Conservation (phyloP, 108 stramenopile species). For the Mediolabrus comicus region DNA sequence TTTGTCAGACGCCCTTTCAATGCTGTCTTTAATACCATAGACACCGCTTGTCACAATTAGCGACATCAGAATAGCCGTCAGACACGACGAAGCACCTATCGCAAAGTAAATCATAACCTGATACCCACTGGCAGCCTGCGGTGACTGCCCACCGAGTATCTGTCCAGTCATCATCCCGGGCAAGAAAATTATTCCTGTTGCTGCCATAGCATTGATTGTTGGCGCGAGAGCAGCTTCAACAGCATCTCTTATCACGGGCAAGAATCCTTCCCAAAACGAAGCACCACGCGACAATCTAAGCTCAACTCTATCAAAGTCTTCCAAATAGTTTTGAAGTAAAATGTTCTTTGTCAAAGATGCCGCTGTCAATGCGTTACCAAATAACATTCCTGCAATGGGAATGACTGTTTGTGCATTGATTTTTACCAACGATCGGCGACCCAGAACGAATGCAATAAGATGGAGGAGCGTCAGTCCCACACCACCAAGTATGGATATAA, state of each 20-base stretch:
- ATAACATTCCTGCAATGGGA: slow-evolving; percentile 56
- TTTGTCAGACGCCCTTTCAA: slow-evolving; percentile 8
- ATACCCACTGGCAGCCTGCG: slow-evolving; percentile 40
- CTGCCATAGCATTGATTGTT: slow-evolving; percentile 49
- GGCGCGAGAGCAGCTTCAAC: slow-evolving; percentile 44
- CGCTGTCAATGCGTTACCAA: slow-evolving; percentile 38
- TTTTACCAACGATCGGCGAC: not conserved
- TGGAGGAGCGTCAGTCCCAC: slow-evolving; percentile 23
- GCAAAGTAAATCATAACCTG: slow-evolving; percentile 58
- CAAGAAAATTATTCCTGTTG: slow-evolving; percentile 46
- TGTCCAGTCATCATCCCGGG: slow-evolving; percentile 70
- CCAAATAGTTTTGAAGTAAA: slow-evolving; percentile 30
- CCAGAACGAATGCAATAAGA: slow-evolving; percentile 19
- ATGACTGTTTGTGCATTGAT: slow-evolving; percentile 38
- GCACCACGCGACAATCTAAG: slow-evolving; percentile 45
- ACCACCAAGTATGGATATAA: slow-evolving; percentile 15
- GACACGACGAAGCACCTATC: slow-evolving; percentile 22
- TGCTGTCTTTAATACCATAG: slow-evolving; percentile 13
- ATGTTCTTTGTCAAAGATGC: slow-evolving; percentile 24
- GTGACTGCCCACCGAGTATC: slow-evolving; percentile 47
- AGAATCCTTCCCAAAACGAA: slow-evolving; percentile 39
- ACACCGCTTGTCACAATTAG: slow-evolving; percentile 11
- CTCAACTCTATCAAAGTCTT: slow-evolving; percentile 36
- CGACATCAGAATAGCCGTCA: slow-evolving; percentile 26
- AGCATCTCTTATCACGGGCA: slow-evolving; percentile 32